phyloP scores from a whole-genome alignment of 768 basidiomycete genomes.

The Thelephora aurantiotincta region DNA sequence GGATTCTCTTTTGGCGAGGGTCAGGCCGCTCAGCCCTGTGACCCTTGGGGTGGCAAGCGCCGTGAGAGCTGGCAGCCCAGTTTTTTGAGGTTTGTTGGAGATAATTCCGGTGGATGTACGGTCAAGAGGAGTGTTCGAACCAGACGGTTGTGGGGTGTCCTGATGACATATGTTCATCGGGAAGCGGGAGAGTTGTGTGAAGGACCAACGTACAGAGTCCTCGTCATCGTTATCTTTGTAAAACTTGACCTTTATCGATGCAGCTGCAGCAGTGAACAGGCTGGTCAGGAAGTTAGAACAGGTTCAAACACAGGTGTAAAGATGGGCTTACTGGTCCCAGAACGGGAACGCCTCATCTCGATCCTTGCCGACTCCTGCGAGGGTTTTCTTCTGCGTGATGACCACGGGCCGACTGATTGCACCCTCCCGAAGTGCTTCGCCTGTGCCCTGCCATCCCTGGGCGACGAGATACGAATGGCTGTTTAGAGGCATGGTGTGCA shows the following conservation, averaged over 20 bases:
- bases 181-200: not conserved
- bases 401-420: conserved; percentile 66
- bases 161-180: not conserved
- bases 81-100: conserved; percentile 49
- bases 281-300: conserved; percentile 22
- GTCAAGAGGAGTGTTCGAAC: conserved; percentile 17
- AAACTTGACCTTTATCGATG: conserved; percentile 64
- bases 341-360: conserved; percentile 93
- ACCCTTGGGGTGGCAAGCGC: conserved; percentile 26
- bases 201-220: conserved; percentile 11
- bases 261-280: conserved; percentile 71
- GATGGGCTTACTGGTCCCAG: conserved; percentile 85
- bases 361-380: conserved; percentile 84
- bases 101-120: conserved; percentile 67
- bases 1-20: conserved; percentile 62
- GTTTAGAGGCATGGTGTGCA: conserved; percentile 44
- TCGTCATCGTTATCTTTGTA: conserved; percentile 29
- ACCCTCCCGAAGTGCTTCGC: conserved; percentile 72
- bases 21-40: conserved; percentile 36
- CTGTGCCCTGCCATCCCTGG: conserved; percentile 85
- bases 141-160: not conserved
- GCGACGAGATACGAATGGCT: conserved; percentile 57
- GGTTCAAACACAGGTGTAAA: too few species aligned
- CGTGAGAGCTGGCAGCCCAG: conserved; percentile 32
- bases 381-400: conserved; percentile 70